Percentiles rank a stretch among this genome's conserved stretches.
phyloP scores from a whole-genome alignment of 2,329 filamentous ascomycete species.

The Ambrosiella cleistominuta region DNA sequence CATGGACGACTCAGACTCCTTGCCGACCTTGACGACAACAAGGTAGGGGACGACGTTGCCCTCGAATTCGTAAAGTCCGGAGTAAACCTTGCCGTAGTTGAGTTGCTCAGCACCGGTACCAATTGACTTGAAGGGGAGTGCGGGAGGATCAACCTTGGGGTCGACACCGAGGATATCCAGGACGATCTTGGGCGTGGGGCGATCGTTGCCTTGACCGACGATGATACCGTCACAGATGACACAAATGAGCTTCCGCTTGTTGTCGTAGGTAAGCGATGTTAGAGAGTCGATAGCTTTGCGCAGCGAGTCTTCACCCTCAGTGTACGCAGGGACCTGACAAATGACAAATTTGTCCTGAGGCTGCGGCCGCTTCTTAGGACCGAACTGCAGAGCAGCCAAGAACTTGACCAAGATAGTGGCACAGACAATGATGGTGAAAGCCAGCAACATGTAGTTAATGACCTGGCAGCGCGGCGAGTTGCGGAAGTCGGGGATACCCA shows the following conservation, averaged over 20 bases:
- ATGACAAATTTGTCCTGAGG: conserved; percentile 98
- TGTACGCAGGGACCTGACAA: conserved; percentile 94
- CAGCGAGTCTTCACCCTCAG: conserved; percentile 89
- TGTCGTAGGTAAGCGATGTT: conserved; percentile 88
- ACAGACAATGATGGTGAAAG: conserved; percentile 72
- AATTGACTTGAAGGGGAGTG: conserved; percentile 84
- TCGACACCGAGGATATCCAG: conserved; percentile 94
- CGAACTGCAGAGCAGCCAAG: conserved; percentile 79
- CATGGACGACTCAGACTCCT: conserved; percentile 82
- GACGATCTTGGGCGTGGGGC: conserved; percentile 93
- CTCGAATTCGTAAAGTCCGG: conserved; percentile 90
- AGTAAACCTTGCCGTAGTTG: conserved; percentile 98
- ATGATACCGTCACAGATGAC: conserved; percentile 97
- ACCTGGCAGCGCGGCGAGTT: conserved; percentile 57
- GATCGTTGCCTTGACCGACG: conserved; percentile 86
- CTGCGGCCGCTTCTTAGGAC: conserved; percentile 72
- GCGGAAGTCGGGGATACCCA: conserved; percentile 74
- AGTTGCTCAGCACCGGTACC: conserved; percentile 79
- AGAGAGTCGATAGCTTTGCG: conserved; percentile 86
- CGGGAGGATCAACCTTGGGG: conserved; percentile 87
- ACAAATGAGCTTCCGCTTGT: conserved; percentile 92
- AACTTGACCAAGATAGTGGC: conserved; percentile 75
- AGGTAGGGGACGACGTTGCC: conserved; percentile 95
- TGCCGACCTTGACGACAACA: conserved; percentile 91
- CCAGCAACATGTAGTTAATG: conserved; percentile 80